These are phyloP conservation scores for Aureobasidium uvarum DNA, from an alignment of 2,329 filamentous ascomycete genomes.

Conservation along the genomic window DNA sequence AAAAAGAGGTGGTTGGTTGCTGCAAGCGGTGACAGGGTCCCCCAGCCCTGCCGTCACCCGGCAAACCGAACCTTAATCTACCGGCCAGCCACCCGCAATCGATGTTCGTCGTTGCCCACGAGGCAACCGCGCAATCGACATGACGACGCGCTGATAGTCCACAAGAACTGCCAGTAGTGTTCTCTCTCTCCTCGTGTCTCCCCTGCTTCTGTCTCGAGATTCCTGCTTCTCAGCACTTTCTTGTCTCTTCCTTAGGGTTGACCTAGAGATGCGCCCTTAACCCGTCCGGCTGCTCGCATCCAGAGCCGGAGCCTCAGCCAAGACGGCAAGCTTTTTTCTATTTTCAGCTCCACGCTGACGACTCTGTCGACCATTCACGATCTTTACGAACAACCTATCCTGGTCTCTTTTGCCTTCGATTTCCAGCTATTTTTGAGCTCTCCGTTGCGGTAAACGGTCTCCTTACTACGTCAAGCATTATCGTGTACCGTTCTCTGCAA, in stretches of 20 bases:
- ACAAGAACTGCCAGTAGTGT: constrained; percentile 24
- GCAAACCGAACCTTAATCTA: constrained; percentile 17
- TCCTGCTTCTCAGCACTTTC: constrained; percentile 9
- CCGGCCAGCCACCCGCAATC: constrained; percentile 18
- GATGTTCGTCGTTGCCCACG: constrained; percentile 23
- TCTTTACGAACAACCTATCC: not conserved
- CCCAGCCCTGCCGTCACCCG: constrained; percentile 1
- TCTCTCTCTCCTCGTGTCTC: constrained; percentile 4
- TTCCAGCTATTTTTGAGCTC: constrained; percentile 3
- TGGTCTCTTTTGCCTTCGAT: not conserved
- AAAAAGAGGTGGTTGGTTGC: constrained; percentile 23
- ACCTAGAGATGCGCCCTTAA: constrained; percentile 20
- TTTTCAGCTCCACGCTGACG: constrained; percentile 17
- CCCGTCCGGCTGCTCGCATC: constrained; percentile 19
- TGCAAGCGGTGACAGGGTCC: constrained; percentile 1
- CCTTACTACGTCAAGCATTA: not conserved
- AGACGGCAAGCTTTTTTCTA: constrained; percentile 13
- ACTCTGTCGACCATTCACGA: constrained; percentile 4
- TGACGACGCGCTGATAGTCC: constrained; percentile 21
- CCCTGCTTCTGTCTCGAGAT: not conserved
- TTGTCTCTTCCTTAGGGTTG: constrained; percentile 17
- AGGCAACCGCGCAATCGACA: constrained; percentile 25
- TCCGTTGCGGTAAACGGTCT: not conserved
- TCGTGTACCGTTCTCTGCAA: constrained; percentile 10
- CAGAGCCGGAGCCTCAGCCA: constrained; percentile 4